Evolutionary conservation across 768 basidiomycete genomes (phyloP).

Genomic region (Termitomyces sp.): DNA sequence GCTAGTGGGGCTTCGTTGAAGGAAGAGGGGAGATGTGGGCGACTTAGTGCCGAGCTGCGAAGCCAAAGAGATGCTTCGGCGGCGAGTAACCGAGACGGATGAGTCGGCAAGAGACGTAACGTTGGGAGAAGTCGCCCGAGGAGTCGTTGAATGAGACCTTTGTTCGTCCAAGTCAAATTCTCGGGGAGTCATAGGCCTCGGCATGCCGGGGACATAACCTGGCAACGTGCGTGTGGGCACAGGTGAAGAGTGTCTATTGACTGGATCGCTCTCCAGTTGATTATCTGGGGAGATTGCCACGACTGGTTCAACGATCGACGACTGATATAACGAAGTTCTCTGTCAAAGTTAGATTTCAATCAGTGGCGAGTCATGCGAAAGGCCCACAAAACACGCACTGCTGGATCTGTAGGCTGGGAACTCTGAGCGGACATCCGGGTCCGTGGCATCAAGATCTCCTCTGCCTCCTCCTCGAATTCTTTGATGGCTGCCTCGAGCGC

Average conservation of each 20-base stretch:
- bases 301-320: conserved; percentile 50
- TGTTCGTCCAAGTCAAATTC: conserved; percentile 72
- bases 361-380: conserved; percentile 1
- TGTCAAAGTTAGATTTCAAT: conserved; percentile 7
- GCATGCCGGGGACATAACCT: conserved; percentile 89
- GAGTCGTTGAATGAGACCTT: conserved; percentile 69
- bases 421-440: conserved; percentile 30
- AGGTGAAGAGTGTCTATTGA: conserved; percentile 51
- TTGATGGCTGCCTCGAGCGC: conserved; percentile 73
- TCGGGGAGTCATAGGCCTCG: conserved; percentile 86
- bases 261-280: conserved; percentile 37
- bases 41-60: conserved; percentile 46
- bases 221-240: conserved; percentile 61
- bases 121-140: conserved; percentile 70
- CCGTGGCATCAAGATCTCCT: conserved; percentile 69
- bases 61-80: conserved; percentile 53
- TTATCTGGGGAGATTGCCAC: conserved; percentile 71
- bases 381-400: conserved; percentile 20
- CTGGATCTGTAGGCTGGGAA: conserved; percentile 18
- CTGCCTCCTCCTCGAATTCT: conserved; percentile 71
- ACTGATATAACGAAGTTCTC: conserved; percentile 32
- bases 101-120: conserved; percentile 28
- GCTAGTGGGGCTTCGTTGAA: conserved; percentile 51
- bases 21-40: conserved; percentile 44
- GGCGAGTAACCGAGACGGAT: conserved; percentile 28